Percentiles rank a stretch among this genome's conserved stretches.
phyloP scores from a whole-genome alignment of 2,329 filamentous ascomycete genomes.

The Ceratocystis destructans region DNA sequence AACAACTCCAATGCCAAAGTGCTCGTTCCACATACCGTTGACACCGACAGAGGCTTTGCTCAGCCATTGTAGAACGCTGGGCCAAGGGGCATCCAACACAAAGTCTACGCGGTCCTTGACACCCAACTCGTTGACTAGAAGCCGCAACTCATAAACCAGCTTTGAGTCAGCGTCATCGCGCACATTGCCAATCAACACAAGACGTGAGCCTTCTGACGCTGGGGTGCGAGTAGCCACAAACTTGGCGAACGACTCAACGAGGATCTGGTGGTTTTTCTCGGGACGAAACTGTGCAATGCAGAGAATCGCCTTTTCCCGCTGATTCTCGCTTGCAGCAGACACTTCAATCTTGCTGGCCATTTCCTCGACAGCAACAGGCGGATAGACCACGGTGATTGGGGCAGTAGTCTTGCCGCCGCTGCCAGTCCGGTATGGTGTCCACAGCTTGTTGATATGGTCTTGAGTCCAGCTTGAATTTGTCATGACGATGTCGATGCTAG shows the following conservation, averaged over 20 bases:
- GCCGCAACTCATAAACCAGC: slow-evolving; percentile 72
- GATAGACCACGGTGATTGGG: slow-evolving; percentile 67
- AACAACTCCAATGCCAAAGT: slow-evolving; percentile 96
- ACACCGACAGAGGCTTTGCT: slow-evolving; percentile 68
- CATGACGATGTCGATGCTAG: slow-evolving; percentile 84
- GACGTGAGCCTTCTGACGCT: slow-evolving; percentile 43
- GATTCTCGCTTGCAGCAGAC: slow-evolving; percentile 51
- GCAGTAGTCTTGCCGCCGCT: slow-evolving; percentile 29
- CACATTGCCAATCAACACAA: slow-evolving; percentile 87
- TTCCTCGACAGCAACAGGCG: slow-evolving; percentile 80
- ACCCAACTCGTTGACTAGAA: slow-evolving; percentile 73
- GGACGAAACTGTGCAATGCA: slow-evolving; percentile 97
- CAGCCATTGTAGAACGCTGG: slow-evolving; percentile 69
- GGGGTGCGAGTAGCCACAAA: slow-evolving; percentile 48
- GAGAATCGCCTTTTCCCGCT: slow-evolving; percentile 58
- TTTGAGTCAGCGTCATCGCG: slow-evolving; percentile 68
- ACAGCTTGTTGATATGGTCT: slow-evolving; percentile 63
- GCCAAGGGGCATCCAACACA: slow-evolving; percentile 79
- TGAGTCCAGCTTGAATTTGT: slow-evolving; percentile 96
- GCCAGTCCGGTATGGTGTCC: slow-evolving; percentile 46
- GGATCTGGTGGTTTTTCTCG: slow-evolving; percentile 87
- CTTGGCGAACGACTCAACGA: slow-evolving; percentile 69
- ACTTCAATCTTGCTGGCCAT: slow-evolving; percentile 63
- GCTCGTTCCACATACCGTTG: slow-evolving; percentile 99
- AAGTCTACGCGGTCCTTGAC: slow-evolving; percentile 79